These are phyloP conservation scores for Kwoniella sp. DNA, from an alignment of 768 basidiomycete genomes.

Conservation along the genomic window DNA sequence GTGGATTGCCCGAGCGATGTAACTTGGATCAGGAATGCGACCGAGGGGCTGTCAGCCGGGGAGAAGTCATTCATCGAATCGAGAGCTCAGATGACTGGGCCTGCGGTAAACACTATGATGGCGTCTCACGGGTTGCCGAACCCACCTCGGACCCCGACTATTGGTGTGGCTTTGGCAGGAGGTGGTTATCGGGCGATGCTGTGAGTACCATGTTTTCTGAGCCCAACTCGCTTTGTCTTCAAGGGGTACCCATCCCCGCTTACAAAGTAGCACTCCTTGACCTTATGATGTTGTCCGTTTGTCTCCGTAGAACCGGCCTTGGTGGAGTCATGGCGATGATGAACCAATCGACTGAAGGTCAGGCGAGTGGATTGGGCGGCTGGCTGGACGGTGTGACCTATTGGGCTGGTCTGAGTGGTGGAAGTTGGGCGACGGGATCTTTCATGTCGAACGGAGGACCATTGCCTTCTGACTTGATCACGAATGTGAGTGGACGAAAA, in stretches of 20 bases:
- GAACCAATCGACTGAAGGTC: slow-evolving; percentile 64
- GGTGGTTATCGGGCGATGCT: slow-evolving; percentile 70
- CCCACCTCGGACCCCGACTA: slow-evolving; percentile 44
- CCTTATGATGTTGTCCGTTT: neutral
- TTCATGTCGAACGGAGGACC: slow-evolving; percentile 56
- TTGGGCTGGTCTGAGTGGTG: slow-evolving; percentile 62
- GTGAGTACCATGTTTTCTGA: slow-evolving; percentile 61
- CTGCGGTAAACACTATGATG: slow-evolving; percentile 36
- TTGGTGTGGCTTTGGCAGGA: slow-evolving; percentile 66
- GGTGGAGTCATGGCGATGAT: slow-evolving; percentile 57
- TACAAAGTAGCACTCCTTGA: too few relatives aligned
- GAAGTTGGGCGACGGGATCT: slow-evolving; percentile 58
- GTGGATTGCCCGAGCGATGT: slow-evolving; percentile 42
- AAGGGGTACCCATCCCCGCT: neutral
- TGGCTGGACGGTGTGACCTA: slow-evolving; percentile 73
- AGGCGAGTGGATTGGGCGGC: slow-evolving; percentile 65
- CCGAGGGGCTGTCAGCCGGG: slow-evolving; percentile 26
- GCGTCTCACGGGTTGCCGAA: slow-evolving; percentile 29
- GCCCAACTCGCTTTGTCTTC: too few relatives aligned
- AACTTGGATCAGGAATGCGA: slow-evolving; percentile 47
- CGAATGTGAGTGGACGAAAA: slow-evolving; percentile 39
- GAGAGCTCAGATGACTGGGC: slow-evolving; percentile 25
- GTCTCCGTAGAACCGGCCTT: slow-evolving; percentile 21
- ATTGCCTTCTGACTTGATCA: slow-evolving; percentile 44
- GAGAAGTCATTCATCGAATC: slow-evolving; percentile 38